Evolutionary conservation across 139 green algal genomes (phyloP), one percentile per base, ranked within the genome.

Genomic region (Diplosphaera chodatii): DNA sequence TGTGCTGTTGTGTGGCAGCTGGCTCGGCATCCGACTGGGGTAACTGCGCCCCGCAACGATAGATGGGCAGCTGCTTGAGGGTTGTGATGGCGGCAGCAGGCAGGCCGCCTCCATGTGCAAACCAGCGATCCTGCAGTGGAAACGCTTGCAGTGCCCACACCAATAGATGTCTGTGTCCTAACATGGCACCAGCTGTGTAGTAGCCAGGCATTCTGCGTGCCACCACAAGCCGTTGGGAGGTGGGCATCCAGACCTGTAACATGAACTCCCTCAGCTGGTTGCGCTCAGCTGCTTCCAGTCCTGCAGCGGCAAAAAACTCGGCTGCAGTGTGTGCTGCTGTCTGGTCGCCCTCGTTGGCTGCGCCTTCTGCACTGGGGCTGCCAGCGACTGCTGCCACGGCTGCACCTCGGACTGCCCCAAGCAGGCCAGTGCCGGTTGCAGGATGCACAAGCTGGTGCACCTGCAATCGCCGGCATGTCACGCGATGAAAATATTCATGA

Each of bases 201-300:
- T 23, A 10, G 55, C 55, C 22, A 30, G 21, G 55, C 62, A 69
- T 32, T n/a, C n/a, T n/a, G n/a, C n/a, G n/a, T n/a, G n/a, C n/a
- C n/a, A n/a, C n/a, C n/a, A n/a, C n/a, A n/a, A n/a, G n/a, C n/a
- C n/a, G n/a, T n/a, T n/a, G n/a, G n/a, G n/a, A n/a, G n/a, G 41
- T 34, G 74, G 88, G 87, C 83, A 84, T 89, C 48, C 76, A 70
- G 8, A 31, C 32, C 77, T 93, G 88, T 70, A 87, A 75, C 75
- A 93, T 76, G 70, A 84, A 91, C 41, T 62, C 72, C 23, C 86
- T 74, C 64, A 91, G 78, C 72, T 91, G 86, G n/a, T 74, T 66
- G 40, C 84, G 69, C 74, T 91, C 84, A 27, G 73, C 66, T 18
- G 77, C 55, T 1, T 69, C 71, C 1, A 85, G 63, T 8, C 33